These are phyloP conservation scores for Metarhizium anisopliae DNA, from an alignment of 2,329 filamentous ascomycete genomes.

Conservation along the genomic window DNA sequence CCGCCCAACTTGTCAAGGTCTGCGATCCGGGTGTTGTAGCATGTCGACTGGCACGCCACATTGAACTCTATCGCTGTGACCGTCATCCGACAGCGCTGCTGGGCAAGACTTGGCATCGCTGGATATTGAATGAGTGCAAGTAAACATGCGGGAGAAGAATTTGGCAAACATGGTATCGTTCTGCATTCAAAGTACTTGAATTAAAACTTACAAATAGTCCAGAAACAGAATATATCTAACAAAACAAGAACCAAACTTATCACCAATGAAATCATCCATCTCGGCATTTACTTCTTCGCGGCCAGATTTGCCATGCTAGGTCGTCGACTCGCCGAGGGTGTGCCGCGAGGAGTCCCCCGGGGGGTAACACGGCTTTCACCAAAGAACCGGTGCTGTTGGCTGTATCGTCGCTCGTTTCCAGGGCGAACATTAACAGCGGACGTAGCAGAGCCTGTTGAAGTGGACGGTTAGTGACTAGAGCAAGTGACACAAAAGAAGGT, in stretches of 20 bases:
- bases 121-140: not conserved
- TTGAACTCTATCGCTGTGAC: not conserved
- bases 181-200: not conserved
- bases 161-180: constrained; percentile 1
- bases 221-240: not conserved
- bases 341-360: constrained; percentile 26
- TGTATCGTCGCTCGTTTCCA: constrained; percentile 20
- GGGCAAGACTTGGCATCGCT: not conserved
- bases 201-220: not conserved
- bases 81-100: not conserved
- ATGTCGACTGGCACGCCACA: not conserved
- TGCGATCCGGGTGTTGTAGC: not conserved
- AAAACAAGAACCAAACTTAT: not conserved
- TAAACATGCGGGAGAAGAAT: too few species aligned
- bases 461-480: not conserved
- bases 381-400: constrained; percentile 32
- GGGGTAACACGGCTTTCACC: constrained; percentile 32
- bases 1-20: not conserved
- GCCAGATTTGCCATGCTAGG: constrained; percentile 13
- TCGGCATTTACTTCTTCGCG: constrained; percentile 3
- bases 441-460: constrained; percentile 8
- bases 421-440: constrained; percentile 14
- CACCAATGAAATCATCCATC: not conserved
- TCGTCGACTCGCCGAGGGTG: constrained; percentile 26
- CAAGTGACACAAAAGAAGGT: not conserved